phyloP scores from a whole-genome alignment of 208 protist genomes.

The Leishmania turanica region DNA sequence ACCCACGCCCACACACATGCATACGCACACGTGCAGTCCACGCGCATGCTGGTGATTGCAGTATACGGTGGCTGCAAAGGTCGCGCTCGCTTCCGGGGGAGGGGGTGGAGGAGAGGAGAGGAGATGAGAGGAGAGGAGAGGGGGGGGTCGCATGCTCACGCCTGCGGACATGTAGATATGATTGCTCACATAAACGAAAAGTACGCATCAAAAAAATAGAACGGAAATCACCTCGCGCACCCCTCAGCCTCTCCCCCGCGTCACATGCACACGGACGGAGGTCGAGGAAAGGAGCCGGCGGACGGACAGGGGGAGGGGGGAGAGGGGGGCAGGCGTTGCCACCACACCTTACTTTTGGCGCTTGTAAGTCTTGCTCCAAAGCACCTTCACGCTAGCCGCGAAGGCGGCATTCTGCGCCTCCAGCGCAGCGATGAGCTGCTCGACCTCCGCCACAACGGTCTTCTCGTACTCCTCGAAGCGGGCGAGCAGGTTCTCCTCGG shows the following conservation, averaged over 20 bases:
- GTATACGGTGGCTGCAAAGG: neutral
- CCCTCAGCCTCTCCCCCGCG: neutral
- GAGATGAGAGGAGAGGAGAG: neutral
- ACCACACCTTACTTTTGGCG: conserved; percentile 57
- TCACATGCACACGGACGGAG: neutral
- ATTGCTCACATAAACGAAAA: neutral
- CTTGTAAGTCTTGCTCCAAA: conserved; percentile 92
- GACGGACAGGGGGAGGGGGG: neutral
- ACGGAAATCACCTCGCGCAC: conserved; percentile 9
- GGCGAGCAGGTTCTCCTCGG: conserved; percentile 71
- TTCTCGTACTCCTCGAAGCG: conserved; percentile 85
- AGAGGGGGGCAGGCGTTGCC: neutral
- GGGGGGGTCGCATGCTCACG: neutral
- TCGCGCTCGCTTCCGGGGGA: neutral
- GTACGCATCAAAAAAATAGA: conserved; percentile 19
- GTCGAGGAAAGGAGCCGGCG: neutral
- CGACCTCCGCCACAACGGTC: conserved; percentile 59
- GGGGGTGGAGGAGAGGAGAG: neutral
- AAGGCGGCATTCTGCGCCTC: conserved; percentile 44
- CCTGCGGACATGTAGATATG: neutral
- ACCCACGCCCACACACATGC: neutral
- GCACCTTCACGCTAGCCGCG: conserved; percentile 57
- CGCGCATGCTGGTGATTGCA: neutral
- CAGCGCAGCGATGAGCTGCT: conserved; percentile 48
- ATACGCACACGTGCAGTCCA: neutral